Evolutionary conservation across 2,329 filamentous ascomycete genomes (phyloP).

Genomic region (Neofusicoccum sp.): DNA sequence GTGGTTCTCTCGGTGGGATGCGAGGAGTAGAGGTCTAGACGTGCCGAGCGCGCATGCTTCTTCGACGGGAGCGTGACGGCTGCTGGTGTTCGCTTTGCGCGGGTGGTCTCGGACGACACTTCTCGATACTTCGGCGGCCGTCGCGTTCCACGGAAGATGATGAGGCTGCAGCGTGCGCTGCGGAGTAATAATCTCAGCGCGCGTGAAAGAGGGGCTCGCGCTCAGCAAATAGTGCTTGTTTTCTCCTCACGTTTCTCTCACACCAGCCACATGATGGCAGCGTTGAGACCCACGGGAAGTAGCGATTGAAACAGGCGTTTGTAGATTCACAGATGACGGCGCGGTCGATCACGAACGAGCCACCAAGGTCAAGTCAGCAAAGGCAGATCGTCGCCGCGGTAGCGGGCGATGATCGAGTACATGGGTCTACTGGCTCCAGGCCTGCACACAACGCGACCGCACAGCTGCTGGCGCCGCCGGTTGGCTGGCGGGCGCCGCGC

Average conservation of each 20-base stretch:
- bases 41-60: slow-evolving; percentile 4
- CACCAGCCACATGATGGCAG: slow-evolving; percentile 5
- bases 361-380: slow-evolving; percentile 4
- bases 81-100: neutral
- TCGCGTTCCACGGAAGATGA: slow-evolving; percentile 12
- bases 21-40: slow-evolving; percentile 10
- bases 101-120: slow-evolving; percentile 11
- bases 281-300: neutral
- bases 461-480: neutral
- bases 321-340: slow-evolving; percentile 16
- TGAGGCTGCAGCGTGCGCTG: slow-evolving; percentile 16
- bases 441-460: neutral
- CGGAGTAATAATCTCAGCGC: slow-evolving; percentile 12
- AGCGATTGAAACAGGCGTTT: slow-evolving; percentile 1
- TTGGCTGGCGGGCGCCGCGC: neutral
- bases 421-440: slow-evolving; percentile 13
- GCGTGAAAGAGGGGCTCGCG: slow-evolving; percentile 4
- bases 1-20: neutral
- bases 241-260: neutral
- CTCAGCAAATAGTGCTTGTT: slow-evolving; percentile 8
- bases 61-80: neutral
- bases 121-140: slow-evolving; percentile 12
- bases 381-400: slow-evolving; percentile 7
- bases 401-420: slow-evolving; percentile 12
- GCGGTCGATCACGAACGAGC: slow-evolving; percentile 8